A percentile compares a stretch with the other conserved stretches of the same genome.
Evolutionary conservation across 2,329 filamentous ascomycete genomes (phyloP).

Genomic region (Claviceps spartinae): DNA sequence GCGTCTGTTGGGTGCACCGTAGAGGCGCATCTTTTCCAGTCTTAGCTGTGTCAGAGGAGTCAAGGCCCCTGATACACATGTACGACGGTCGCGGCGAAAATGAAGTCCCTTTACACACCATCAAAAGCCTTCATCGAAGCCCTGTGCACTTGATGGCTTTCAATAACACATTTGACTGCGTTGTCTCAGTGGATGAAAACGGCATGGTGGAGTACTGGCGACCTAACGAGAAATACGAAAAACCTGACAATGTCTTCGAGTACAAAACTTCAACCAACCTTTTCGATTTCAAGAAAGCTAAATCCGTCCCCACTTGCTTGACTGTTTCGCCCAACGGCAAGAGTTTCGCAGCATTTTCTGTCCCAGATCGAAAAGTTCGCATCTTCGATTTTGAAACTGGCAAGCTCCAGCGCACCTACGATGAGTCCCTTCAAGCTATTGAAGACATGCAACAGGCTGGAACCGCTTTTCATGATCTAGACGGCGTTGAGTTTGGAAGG

Average conservation of each 20-base stretch:
- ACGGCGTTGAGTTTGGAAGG: constrained; percentile 84
- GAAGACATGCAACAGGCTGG: constrained; percentile 96
- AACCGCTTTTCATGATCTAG: constrained; percentile 65
- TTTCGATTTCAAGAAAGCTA: constrained; percentile 95
- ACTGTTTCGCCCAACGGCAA: constrained; percentile 76
- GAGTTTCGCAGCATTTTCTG: constrained; percentile 77
- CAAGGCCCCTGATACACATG: constrained; percentile 59
- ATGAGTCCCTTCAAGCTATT: constrained; percentile 80
- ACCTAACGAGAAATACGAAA: constrained; percentile 68
- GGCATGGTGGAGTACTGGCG: constrained; percentile 98
- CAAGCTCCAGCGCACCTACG: constrained; percentile 84
- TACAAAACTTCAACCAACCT: constrained; percentile 89
- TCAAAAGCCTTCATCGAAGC: constrained; percentile 67
- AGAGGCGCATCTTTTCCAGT: constrained; percentile 78
- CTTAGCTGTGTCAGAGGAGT: constrained; percentile 68
- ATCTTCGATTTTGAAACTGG: constrained; percentile 85
- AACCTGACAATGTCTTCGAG: constrained; percentile 81
- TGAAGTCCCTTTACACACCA: constrained; percentile 58
- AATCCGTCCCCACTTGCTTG: constrained; percentile 68
- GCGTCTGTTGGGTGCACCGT: constrained; percentile 83
- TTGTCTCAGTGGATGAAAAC: constrained; percentile 73
- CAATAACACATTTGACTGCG: constrained; percentile 80
- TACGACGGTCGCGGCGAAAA: constrained; percentile 85
- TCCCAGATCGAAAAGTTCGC: constrained; percentile 85
- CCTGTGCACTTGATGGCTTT: constrained; percentile 78